phyloP scores from a whole-genome alignment of 108 stramenopile genomes.

The Pseudonitzschia delicatissima region DNA sequence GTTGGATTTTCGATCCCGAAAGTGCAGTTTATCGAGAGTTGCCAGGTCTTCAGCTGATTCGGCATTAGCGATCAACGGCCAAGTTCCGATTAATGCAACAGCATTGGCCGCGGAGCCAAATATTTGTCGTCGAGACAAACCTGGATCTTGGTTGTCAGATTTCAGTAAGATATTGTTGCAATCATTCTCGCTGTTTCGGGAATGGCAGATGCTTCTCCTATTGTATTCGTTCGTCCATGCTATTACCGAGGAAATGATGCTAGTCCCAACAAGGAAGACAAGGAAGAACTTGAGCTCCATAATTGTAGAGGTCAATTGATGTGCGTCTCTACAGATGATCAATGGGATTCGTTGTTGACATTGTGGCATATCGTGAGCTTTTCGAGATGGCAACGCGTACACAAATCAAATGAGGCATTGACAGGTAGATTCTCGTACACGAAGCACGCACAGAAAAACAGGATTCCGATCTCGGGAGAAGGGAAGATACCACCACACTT shows the following conservation, averaged over 20 bases:
- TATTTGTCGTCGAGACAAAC: not conserved
- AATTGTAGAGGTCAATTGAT: too few relatives aligned
- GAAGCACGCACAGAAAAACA: too few relatives aligned
- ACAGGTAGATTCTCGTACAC: too few relatives aligned
- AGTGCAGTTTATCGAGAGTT: not conserved
- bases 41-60: not conserved
- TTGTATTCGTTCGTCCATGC: not conserved
- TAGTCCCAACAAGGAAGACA: not conserved
- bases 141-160: not conserved
- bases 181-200: not conserved
- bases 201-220: not conserved
- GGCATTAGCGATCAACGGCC: not conserved
- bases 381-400: too few relatives aligned
- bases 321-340: too few relatives aligned
- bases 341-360: too few relatives aligned
- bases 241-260: not conserved
- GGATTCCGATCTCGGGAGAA: too few relatives aligned
- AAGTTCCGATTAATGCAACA: not conserved
- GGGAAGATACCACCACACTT: too few relatives aligned
- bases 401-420: too few relatives aligned
- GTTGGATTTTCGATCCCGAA: slow-evolving; percentile 60
- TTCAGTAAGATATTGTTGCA: not conserved
- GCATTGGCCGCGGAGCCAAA: not conserved
- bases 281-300: not conserved
- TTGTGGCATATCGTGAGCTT: too few relatives aligned